phyloP scores from a whole-genome alignment of 2,329 filamentous ascomycete species.

The Alternaria tenuissima region DNA sequence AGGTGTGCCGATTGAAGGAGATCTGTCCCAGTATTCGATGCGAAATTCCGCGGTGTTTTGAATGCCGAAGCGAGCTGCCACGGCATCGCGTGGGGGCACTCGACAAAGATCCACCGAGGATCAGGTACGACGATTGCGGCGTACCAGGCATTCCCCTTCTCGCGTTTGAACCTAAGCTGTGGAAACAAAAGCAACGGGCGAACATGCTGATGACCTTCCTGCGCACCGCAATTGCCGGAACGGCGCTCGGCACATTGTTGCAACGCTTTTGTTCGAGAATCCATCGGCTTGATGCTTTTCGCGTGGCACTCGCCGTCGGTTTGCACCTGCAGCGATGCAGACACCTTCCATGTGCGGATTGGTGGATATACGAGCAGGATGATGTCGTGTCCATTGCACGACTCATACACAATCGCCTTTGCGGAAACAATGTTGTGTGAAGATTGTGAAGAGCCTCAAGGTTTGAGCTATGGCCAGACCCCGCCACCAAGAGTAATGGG shows the following conservation, averaged over 20 bases:
- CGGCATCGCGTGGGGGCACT: conserved; percentile 40
- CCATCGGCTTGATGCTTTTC: not conserved
- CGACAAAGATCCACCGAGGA: conserved; percentile 28
- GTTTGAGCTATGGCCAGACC: conserved; percentile 26
- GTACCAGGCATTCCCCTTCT: conserved; percentile 26
- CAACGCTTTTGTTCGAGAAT: conserved; percentile 10
- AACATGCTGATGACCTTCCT: conserved; percentile 32
- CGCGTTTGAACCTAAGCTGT: conserved; percentile 28
- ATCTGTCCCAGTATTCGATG: not conserved
- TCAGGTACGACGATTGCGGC: conserved; percentile 44
- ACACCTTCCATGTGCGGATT: conserved; percentile 2
- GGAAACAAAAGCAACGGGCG: conserved; percentile 40
- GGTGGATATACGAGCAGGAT: not conserved
- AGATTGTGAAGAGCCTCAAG: conserved; percentile 23
- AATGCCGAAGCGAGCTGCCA: conserved; percentile 23
- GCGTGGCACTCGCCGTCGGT: not conserved
- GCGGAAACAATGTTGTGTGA: conserved; percentile 14
- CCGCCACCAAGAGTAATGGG: conserved; percentile 31
- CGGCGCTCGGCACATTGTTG: conserved; percentile 21
- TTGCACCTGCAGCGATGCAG: conserved; percentile 4
- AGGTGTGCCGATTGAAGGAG: conserved; percentile 9
- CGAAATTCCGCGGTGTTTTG: conserved; percentile 14
- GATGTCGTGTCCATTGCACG: conserved; percentile 4
- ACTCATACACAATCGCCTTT: conserved; percentile 2
- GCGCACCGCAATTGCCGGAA: conserved; percentile 32